These are phyloP conservation scores for Macrolepiota fuliginosa DNA, from an alignment of 768 basidiomycete species.

Conservation along the genomic window DNA sequence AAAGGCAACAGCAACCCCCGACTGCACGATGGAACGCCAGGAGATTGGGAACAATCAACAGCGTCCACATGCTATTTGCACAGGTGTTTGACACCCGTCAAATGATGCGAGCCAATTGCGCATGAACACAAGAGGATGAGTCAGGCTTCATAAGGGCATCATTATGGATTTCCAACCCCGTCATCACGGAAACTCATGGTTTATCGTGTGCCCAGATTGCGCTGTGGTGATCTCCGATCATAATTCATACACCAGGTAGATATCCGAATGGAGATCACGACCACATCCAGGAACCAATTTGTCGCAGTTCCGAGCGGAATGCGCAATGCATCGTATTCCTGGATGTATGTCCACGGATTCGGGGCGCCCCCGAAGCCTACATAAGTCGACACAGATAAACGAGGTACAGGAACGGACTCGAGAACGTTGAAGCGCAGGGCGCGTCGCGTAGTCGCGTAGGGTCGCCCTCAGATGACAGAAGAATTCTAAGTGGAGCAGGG, in stretches of 20 bases:
- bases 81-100: not conserved
- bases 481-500: not conserved
- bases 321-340: not conserved
- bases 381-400: not conserved
- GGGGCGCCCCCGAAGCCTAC: not conserved
- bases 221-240: not conserved
- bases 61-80: not conserved
- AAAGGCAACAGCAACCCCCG: not conserved
- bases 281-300: not conserved
- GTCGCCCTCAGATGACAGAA: not conserved
- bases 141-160: too few species aligned
- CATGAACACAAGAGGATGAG: not conserved
- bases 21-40: not conserved
- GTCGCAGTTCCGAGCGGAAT: not conserved
- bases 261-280: not conserved
- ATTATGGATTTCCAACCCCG: too few species aligned
- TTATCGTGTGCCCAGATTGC: not conserved
- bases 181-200: not conserved
- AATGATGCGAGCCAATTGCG: not conserved
- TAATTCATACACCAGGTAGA: constrained; percentile 1
- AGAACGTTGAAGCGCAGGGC: not conserved
- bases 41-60: not conserved
- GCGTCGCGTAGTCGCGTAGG: not conserved
- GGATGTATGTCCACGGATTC: not conserved
- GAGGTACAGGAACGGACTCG: not conserved